Evolutionary conservation across 2,329 filamentous ascomycete species (phyloP).

Genomic region (Phialemonium atrogriseum): DNA sequence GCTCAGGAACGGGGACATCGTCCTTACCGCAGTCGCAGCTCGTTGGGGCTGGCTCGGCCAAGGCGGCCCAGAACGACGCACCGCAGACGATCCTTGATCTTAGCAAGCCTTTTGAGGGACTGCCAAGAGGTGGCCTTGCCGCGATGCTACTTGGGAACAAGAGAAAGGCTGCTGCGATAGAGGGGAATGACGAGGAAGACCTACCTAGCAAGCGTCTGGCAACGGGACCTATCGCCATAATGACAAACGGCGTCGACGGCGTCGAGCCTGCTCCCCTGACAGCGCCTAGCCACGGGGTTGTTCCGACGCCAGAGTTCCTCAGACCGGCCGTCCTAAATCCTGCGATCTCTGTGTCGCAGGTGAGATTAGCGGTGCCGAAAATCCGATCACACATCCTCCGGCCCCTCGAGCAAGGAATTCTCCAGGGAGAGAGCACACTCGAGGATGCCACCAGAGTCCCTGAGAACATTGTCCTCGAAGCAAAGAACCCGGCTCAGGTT

Average conservation of each 20-base stretch:
- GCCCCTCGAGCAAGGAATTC: slow-evolving; percentile 61
- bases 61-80: slow-evolving; percentile 56
- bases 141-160: slow-evolving; percentile 89
- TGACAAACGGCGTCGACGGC: slow-evolving; percentile 70
- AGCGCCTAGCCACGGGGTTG: slow-evolving; percentile 48
- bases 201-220: slow-evolving; percentile 41
- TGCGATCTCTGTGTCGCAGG: slow-evolving; percentile 69
- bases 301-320: slow-evolving; percentile 72
- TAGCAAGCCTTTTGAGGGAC: slow-evolving; percentile 85
- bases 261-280: slow-evolving; percentile 65
- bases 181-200: slow-evolving; percentile 68
- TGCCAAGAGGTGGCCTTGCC: slow-evolving; percentile 82
- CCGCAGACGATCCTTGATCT: slow-evolving; percentile 82
- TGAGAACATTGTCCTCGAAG: slow-evolving; percentile 76
- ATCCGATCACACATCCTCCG: slow-evolving; percentile 75
- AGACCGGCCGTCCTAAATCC: slow-evolving; percentile 83
- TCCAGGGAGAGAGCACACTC: slow-evolving; percentile 41
- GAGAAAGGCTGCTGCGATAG: slow-evolving; percentile 65
- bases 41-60: slow-evolving; percentile 64
- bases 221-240: slow-evolving; percentile 64
- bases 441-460: slow-evolving; percentile 56
- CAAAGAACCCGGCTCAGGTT: slow-evolving; percentile 68
- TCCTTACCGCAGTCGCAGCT: slow-evolving; percentile 84
- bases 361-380: slow-evolving; percentile 80
- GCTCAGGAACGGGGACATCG: slow-evolving; percentile 77